A percentile compares a stretch with the other conserved stretches of the same genome.
These are phyloP conservation scores for Bipolaris zeicola DNA, from an alignment of 2,329 filamentous ascomycete species.

Conservation along the genomic window DNA sequence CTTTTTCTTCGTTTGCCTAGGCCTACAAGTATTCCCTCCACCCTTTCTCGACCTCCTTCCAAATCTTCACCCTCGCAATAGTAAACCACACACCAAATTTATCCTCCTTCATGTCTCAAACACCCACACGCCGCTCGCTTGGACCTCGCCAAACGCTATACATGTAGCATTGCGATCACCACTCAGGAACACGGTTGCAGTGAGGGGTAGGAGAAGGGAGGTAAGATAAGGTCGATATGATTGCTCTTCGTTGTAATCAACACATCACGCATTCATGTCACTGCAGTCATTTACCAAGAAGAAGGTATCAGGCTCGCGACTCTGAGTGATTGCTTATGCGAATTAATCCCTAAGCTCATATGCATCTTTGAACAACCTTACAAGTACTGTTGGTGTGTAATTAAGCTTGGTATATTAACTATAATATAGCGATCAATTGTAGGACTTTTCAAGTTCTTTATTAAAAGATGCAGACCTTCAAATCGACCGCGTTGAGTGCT, in stretches of 20 bases:
- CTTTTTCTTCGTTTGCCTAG: too few relatives aligned
- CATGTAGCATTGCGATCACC: not conserved
- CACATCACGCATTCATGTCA: not conserved
- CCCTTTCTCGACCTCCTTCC: not conserved
- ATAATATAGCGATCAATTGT: not conserved
- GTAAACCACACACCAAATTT: not conserved
- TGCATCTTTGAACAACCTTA: not conserved
- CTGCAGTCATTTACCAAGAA: not conserved
- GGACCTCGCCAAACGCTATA: not conserved
- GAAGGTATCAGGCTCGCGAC: not conserved
- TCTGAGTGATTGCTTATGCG: not conserved
- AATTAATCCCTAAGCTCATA: not conserved
- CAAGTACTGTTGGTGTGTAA: not conserved
- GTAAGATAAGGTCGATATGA: not conserved
- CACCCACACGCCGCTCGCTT: conserved; percentile 2
- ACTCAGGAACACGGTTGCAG: not conserved
- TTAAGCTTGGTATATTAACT: not conserved
- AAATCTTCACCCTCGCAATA: not conserved
- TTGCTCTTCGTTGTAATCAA: not conserved
- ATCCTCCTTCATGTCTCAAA: conserved; percentile 4
- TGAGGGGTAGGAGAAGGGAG: not conserved
- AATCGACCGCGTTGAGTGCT: not conserved
- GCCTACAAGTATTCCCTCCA: not conserved
- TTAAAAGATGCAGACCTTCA: not conserved
- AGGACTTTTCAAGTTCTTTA: not conserved